Conservation (phyloP, 106 monocot species). For the Allium cepa region DNA sequence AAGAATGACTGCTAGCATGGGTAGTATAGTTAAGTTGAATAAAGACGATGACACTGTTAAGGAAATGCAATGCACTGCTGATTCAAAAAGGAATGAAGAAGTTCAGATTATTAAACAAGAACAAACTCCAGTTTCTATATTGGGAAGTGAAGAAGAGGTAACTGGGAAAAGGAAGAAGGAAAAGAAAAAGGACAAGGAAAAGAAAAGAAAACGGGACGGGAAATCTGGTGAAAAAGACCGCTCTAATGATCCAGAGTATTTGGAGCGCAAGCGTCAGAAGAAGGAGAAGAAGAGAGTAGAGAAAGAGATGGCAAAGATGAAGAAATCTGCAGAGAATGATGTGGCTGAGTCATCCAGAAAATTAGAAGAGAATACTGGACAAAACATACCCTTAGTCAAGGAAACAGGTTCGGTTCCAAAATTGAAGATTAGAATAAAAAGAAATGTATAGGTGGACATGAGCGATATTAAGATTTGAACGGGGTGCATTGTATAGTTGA, state of each 20-base stretch:
- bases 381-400: conserved; percentile 5
- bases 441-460: neutral
- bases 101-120: conserved; percentile 7
- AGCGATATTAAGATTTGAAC: too few relatives aligned
- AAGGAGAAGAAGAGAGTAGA: conserved; percentile 73
- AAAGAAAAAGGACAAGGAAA: conserved; percentile 49
- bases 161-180: conserved; percentile 47
- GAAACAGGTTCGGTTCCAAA: conserved; percentile 29
- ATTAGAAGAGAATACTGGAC: conserved; percentile 7
- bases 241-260: conserved; percentile 56
- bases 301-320: conserved; percentile 44
- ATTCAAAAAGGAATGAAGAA: conserved; percentile 38
- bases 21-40: conserved; percentile 50
- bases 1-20: conserved; percentile 49
- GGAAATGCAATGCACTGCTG: conserved; percentile 81
- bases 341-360: conserved; percentile 8
- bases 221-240: conserved; percentile 22
- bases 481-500: too few relatives aligned
- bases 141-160: conserved; percentile 15
- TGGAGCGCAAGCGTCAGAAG: conserved; percentile 81
- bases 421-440: conserved; percentile 65
- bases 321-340: conserved; percentile 3
- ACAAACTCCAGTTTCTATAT: conserved; percentile 1
- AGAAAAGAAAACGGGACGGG: conserved; percentile 38
- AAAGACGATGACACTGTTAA: conserved; percentile 23